Evolutionary conservation across 164 flowering plant genomes (phyloP), one percentile per base, ranked within the genome.

Genomic region (Saururus chinensis): DNA sequence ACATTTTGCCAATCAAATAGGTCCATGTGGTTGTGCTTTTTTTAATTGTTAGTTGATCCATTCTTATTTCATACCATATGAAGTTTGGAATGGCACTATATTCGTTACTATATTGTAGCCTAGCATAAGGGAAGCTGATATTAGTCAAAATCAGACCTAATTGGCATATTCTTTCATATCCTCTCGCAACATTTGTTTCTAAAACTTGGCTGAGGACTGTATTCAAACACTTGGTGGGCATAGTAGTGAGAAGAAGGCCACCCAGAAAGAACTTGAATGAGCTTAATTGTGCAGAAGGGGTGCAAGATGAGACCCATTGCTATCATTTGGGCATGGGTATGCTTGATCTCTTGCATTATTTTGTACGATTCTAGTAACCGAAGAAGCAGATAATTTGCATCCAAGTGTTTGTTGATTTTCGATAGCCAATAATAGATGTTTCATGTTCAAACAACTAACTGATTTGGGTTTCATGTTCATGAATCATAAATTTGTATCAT

Each of bases 281-380:
- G 67, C 23, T 51, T 72, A 58, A 53, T 71, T 57, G 76, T 71
- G 21, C 73, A 69, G 25, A 73, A 59, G 17, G 68, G 68, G 53
- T 63, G 51, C 24, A 52, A 51, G 35, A 71, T 54, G 23, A 74
- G 72, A 60, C 78, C 80, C 8, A 70, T 70, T 35, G 64, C 68
- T 68, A 76, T 66, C 58, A 79, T 20, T 1, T 68, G 76, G 26
- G 76, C 75, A 22, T 79, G 82, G 12, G 68, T 58, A 66, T 76
- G 80, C 62, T 70, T 74, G 64, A 69, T 61, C 48, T 76, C 70
- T 35, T 61, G 37, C 48, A 71, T 53, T 49, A 80, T 63, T 65
- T 66, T 74, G 75, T 75, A 76, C 6, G 77, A 65, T 52, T 65
- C 73, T 7, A 74, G 24, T 21, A 65, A 8, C 17, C 41, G n/a